Percentiles rank a stretch among this genome's conserved stretches.
These are phyloP conservation scores for Potentilla sterilis DNA, from an alignment of 306 rosid genomes.

Conservation along the genomic window DNA sequence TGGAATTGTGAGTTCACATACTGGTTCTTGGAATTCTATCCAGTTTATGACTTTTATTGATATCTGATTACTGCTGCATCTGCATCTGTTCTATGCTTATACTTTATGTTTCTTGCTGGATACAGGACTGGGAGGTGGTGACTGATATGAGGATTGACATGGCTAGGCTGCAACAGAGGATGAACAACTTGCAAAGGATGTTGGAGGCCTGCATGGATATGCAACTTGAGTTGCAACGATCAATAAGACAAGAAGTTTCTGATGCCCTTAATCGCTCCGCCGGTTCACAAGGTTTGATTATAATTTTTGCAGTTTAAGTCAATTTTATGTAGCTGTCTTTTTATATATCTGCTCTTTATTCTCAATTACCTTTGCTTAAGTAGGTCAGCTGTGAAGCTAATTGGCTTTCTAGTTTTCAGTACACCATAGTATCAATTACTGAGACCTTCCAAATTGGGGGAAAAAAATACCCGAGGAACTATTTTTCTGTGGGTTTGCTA, in stretches of 20 bases:
- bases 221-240: constrained; percentile 98
- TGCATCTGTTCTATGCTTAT: constrained; percentile 2
- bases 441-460: background rate
- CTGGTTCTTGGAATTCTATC: constrained; percentile 11
- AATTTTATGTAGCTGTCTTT: background rate
- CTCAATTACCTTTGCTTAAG: background rate
- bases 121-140: constrained; percentile 84
- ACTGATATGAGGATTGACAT: constrained; percentile 93
- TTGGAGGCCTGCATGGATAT: constrained; percentile 97
- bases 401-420: background rate
- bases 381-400: background rate
- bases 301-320: constrained; percentile 5
- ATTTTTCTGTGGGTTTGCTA: background rate
- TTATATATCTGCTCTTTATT: background rate
- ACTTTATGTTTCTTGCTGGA: constrained; percentile 1
- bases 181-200: constrained; percentile 92
- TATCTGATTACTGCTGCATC: background rate
- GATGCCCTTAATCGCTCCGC: constrained; percentile 84
- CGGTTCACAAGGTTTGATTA: constrained; percentile 57
- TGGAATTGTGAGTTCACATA: constrained; percentile 58
- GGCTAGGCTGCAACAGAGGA: constrained; percentile 93
- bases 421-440: background rate
- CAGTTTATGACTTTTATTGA: background rate
- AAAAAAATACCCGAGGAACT: background rate
- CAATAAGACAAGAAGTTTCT: constrained; percentile 92